Base-by-base conservation (phyloP, 116 monocot genomes). In the Iris pallida region DNA sequence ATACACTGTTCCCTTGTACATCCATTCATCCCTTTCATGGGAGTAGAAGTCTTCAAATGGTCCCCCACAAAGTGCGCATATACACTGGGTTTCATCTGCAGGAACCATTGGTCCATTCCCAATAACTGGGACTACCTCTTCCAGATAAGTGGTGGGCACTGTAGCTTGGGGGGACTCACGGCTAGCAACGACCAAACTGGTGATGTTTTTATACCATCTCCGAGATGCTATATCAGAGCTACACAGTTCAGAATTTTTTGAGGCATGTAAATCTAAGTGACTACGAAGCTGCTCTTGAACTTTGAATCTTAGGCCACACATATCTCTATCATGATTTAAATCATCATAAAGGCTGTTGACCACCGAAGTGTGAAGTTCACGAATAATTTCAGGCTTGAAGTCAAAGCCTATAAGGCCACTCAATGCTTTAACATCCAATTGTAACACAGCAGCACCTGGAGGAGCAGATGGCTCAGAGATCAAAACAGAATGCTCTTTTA, bases 1-100 rank as follows among this genome's bases (percentile, higher is more conserved):
- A 75, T 85, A 85, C 5, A 75, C 59, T 3, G 85, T 72, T 18
- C 82, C 85, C 56, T 60, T 85, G 58, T 89, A 89, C 89, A 89
- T 82, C 89, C 89, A 89, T 54, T 82, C 78, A 70, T 85, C 85
- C 65, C 69, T 78, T 45, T 56, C 70, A 47, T 66, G 59, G 46
- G 72, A 80, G 71, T 82, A 89, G 42, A 80, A 61, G 55, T 89
- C 89, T 53, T 85, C 85, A 73, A 89, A 89, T 49, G 85, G 80
- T 53, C 85, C 89, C n/a, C 89, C 89, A 71, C 89, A 89, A 7
- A 89, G 57, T 18, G 73, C 82, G 62, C 89, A 89, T 54, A 85
- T 70, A 45, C 80, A 53, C 54, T 89, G 89, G 14, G 69, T 82
- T 75, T 89, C 89, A 71, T 89, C 89, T 42, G 89, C 85, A 72